A percentile compares a stretch with the other conserved stretches of the same genome.
Evolutionary conservation across 345 rosid species (phyloP).

Genomic region (Eucalyptus virginea): DNA sequence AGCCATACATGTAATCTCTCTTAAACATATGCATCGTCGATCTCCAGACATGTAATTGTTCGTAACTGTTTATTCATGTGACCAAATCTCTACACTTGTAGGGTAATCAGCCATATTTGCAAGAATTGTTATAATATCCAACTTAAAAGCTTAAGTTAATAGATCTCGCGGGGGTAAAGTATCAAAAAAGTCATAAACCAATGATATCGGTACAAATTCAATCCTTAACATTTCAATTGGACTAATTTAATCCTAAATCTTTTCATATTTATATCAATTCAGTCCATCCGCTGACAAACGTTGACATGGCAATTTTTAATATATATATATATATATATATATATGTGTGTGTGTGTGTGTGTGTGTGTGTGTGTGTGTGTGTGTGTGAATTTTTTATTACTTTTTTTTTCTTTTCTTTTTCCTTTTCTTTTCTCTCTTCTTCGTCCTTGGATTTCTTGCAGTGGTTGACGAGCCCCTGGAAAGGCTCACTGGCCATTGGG

Average conservation of each 20-base stretch:
- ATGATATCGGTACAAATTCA: no score
- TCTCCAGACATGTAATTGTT: neutral
- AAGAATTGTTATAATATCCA: neutral
- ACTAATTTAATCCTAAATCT: no score
- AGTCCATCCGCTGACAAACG: rapidly evolving
- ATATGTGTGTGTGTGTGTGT: no score
- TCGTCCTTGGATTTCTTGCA: no score
- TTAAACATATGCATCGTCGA: neutral
- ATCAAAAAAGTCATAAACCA: no score
- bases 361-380: no score
- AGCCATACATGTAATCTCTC: neutral
- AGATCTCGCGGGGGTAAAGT: neutral
- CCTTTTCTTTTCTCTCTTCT: no score
- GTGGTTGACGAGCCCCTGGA: rapidly evolving
- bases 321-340: no score
- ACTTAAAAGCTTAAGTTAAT: neutral
- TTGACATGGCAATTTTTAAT: no score
- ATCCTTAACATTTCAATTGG: rapidly evolving
- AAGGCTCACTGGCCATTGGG: no score
- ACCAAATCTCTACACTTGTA: neutral
- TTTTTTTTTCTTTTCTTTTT: no score
- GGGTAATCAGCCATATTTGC: neutral
- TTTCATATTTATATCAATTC: neutral
- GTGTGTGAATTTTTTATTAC: no score
- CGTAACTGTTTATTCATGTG: neutral